Base-by-base conservation (phyloP, 2,329 filamentous ascomycete species). In the Fusarium robinianum region DNA sequence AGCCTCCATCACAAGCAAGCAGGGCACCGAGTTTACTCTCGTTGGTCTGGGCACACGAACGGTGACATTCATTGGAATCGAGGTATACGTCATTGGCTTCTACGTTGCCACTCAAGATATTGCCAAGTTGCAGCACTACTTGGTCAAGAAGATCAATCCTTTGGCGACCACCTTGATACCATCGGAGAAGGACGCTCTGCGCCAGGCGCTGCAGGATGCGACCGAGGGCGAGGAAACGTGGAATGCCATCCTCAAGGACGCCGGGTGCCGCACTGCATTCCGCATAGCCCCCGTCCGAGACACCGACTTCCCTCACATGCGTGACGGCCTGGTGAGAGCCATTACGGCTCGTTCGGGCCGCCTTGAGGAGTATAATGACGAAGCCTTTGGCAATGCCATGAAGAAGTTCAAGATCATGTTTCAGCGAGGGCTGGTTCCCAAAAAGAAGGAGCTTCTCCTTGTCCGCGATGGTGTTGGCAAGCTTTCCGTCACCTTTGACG, bases 61-160 rank as follows among this genome's bases (percentile, higher is more conserved):
- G 1, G 94, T 99, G 21, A 95, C 88, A 16, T 96, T 97, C 67
- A 72, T 97, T 30, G 75, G 81, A 34, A 90, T 99, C 30, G 85
- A 96, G 66, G 94, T 99, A 39, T 99, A 99, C 71, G 87, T 97
- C 12, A 87, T 96, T 0, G 94, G 92, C 11, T 82, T 95, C 60
- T 99, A 99, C 72, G 79, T 97, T 17, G 88, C 90, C 17, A 92
- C 86, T 0, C 75, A 84, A 24, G 90, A 96, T 62, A 83, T 99
- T 46, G 83, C 85, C 4, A 76, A 79, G n/a, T 76, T 99, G 26
- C 92, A 97, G 69, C 77, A 80, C 55, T 80, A 83, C 30, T 78
- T 97, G 19, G 80, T 95, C 49, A 84, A 84, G 63, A 83, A 83
- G 51, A 81, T 95, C 59, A 89, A 89, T 63, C 79, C 84, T 1